Base-by-base conservation (phyloP, 306 rosid genomes). In the Carpinus fangiana region DNA sequence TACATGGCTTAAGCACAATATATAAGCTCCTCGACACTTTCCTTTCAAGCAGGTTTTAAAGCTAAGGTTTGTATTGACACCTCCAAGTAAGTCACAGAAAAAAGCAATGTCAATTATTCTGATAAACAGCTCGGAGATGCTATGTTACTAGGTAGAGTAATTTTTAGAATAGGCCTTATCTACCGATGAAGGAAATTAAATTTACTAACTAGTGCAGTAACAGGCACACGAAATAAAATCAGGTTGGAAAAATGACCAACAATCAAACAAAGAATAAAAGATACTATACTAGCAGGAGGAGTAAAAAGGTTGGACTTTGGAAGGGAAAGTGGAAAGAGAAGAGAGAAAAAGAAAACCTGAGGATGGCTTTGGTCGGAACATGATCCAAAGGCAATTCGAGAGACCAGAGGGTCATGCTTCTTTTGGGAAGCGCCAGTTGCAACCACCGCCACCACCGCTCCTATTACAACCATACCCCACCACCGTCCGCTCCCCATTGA, bases 331-430 rank as follows among this genome's bases (percentile, higher is more conserved):
- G 52, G 48, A 54, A 48, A 54, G 41, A 36, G 20, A 21, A 57
- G 36, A 56, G 9, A 0, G 47, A 66, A 14, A 56, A 59, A 50
- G 14, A 70, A 67, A 76, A 90, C 96, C 93, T 92, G 96, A 68
- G 90, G 89, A 70, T 89, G 90, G 55, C 84, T 83, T 57, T 89
- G 96, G 78, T 89, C 88, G 47, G 92, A 84, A 62, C 97, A 92
- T 83, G 97, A 92, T 86, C 97, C 97, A 72, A 92, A 92, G 36
- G 91, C 97, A 79, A 92, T 89, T 74, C 93, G 87, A 57, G 92
- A 83, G 1, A 92, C 90, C 31, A 79, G 76, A 43, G 20, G 71
- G 53, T 80, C 62, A 57, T 77, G 88, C 36, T 82, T 84, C 18
- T 17, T 64, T 79, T 80, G 81, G 48, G 83, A 84, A 80, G 80